Evolutionary conservation across 2,329 filamentous ascomycete genomes (phyloP), one percentile per base, ranked within the genome.

Genomic region (Knufia fluminis): DNA sequence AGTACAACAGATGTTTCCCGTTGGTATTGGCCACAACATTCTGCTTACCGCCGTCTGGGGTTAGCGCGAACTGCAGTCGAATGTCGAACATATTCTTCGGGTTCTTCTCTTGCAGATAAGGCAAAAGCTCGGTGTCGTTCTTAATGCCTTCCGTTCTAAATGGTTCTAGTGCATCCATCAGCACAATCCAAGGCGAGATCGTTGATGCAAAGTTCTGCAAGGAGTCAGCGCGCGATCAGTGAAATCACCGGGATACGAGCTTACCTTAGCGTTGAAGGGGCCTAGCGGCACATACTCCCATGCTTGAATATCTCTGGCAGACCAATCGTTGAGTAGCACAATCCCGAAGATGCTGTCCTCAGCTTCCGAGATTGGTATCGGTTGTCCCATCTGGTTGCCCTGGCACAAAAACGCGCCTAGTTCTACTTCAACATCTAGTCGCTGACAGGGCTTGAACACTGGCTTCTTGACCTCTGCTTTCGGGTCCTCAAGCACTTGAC

Each of bases 321-420:
- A 87, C 87, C 87, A 94, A 66, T 94, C 87, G 59, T 94, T 94
- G 73, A 94, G 77, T 50, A 94, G 67, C 0, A 92, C 86, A 22
- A 87, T 74, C 12, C 87, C 87, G 61, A 92, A 92, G 23, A 94
- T 74, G 59, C 81, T 74, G 16, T 86, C 76, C 47, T 82, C 79
- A 0, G 86, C 86, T 39, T 82, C 69, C 2, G 70, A 67, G 19
- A 90, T 76, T 1, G 71, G 66, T 17, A 92, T 73, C 0, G 80
- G 75, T 48, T 76, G 68, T 4, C 86, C 85, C 60, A 87, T 71
- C 1, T 73, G 65, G 59, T 85, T 89, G 0, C 74, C 70, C 42
- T 69, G 77, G 64, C 78, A 80, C 3, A 92, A 73, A 59, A 91
- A 86, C 38, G 81, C 85, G 1, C 84, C 87, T 12, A 94, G 68